phyloP scores from a whole-genome alignment of 768 basidiomycete genomes.

The Polyporus arcularius region DNA sequence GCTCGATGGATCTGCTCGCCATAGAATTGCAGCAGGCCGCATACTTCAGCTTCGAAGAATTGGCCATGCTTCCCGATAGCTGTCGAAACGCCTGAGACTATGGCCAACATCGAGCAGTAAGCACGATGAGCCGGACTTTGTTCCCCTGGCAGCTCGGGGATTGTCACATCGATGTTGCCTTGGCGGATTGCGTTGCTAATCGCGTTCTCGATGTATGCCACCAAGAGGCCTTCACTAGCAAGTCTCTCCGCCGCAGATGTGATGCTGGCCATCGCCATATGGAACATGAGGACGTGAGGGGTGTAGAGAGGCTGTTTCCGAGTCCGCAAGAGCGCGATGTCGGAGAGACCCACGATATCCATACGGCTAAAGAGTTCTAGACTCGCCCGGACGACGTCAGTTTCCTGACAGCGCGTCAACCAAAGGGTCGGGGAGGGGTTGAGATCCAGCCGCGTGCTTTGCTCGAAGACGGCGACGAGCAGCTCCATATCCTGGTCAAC shows the following conservation, averaged over 20 bases:
- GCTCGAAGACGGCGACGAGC: slow-evolving; percentile 80
- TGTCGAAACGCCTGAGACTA: slow-evolving; percentile 71
- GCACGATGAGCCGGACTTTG: slow-evolving; percentile 77
- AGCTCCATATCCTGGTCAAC: slow-evolving; percentile 82
- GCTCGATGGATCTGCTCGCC: slow-evolving; percentile 77
- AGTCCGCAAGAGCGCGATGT: slow-evolving; percentile 59
- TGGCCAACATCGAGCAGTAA: slow-evolving; percentile 84
- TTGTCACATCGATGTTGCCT: slow-evolving; percentile 65
- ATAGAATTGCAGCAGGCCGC: slow-evolving; percentile 84
- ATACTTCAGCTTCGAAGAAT: slow-evolving; percentile 82
- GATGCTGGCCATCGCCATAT: slow-evolving; percentile 79
- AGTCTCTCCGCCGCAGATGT: slow-evolving; percentile 81
- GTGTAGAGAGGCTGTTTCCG: slow-evolving; percentile 72
- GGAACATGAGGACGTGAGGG: slow-evolving; percentile 80
- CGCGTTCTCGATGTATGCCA: slow-evolving; percentile 81
- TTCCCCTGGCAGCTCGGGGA: slow-evolving; percentile 72
- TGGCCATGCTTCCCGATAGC: slow-evolving; percentile 66
- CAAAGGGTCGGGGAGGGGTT: slow-evolving; percentile 71
- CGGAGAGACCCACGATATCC: slow-evolving; percentile 70
- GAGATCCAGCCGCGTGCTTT: slow-evolving; percentile 70
- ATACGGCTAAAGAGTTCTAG: slow-evolving; percentile 70
- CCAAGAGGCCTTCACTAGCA: slow-evolving; percentile 78
- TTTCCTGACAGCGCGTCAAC: slow-evolving; percentile 80
- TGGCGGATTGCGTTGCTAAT: slow-evolving; percentile 76
- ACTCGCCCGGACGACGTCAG: slow-evolving; percentile 73